phyloP scores from a whole-genome alignment of 139 green algal genomes.

The Zygnema cylindricum region DNA sequence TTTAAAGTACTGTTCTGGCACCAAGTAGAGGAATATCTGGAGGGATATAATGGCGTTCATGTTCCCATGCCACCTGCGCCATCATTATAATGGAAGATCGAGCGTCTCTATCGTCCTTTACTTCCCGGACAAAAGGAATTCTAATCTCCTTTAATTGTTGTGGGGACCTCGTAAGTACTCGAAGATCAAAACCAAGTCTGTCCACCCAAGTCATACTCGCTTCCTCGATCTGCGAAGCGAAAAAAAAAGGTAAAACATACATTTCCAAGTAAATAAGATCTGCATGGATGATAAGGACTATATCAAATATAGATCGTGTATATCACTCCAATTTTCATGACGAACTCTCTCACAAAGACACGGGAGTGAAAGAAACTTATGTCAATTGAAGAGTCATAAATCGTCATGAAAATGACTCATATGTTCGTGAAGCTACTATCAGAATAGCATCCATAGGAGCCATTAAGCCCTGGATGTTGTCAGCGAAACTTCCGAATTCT shows the following conservation, averaged over 20 bases:
- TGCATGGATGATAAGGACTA: too few species aligned
- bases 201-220: conserved; percentile 57
- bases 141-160: conserved; percentile 32
- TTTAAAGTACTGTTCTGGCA: neutral
- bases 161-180: conserved; percentile 17
- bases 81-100: conserved; percentile 59
- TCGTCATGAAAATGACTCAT: too few species aligned
- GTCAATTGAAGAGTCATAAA: too few species aligned
- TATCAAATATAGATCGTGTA: too few species aligned
- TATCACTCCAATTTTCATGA: too few species aligned
- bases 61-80: conserved; percentile 59
- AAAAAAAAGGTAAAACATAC: neutral
- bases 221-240: conserved; percentile 42
- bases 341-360: too few species aligned
- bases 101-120: conserved; percentile 51
- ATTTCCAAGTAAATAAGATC: too few species aligned
- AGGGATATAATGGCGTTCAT: conserved; percentile 38
- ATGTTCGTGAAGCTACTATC: neutral
- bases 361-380: too few species aligned
- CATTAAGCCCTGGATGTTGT: neutral
- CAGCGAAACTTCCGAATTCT: neutral
- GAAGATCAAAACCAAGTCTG: conserved; percentile 55
- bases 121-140: conserved; percentile 40
- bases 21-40: conserved; percentile 5
- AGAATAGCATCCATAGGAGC: conserved; percentile 2